phyloP scores from a whole-genome alignment of 2,329 filamentous ascomycete genomes.

The Zarea fungicola region DNA sequence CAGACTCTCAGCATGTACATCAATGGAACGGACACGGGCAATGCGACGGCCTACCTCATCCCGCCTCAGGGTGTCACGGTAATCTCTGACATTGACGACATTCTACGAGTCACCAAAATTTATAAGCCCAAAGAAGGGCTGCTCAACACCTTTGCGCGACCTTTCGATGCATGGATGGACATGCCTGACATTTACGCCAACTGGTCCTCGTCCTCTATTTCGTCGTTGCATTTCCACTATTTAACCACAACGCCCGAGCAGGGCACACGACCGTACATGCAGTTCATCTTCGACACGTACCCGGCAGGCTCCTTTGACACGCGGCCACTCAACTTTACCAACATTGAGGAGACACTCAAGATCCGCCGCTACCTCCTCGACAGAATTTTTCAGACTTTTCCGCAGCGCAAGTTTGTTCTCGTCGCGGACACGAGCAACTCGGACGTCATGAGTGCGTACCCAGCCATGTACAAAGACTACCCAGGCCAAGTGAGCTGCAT shows the following conservation, averaged over 20 bases:
- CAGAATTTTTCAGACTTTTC: conserved; percentile 71
- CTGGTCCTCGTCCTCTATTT: conserved; percentile 55
- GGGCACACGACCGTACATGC: conserved; percentile 71
- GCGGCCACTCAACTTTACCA: conserved; percentile 57
- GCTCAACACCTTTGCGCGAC: conserved; percentile 68
- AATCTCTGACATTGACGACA: conserved; percentile 75
- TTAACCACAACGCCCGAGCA: conserved; percentile 77
- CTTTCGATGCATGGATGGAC: conserved; percentile 68
- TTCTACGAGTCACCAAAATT: conserved; percentile 75
- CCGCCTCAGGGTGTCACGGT: conserved; percentile 65
- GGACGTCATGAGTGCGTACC: conserved; percentile 66
- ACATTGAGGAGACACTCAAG: conserved; percentile 44
- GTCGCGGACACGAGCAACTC: conserved; percentile 72
- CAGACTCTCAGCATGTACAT: conserved; percentile 66
- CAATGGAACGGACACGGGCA: conserved; percentile 60
- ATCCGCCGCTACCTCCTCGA: conserved; percentile 66
- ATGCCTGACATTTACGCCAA: conserved; percentile 77
- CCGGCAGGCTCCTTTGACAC: conserved; percentile 74
- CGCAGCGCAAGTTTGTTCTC: conserved; percentile 68
- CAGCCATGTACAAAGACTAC: conserved; percentile 57
- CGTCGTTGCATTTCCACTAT: conserved; percentile 72
- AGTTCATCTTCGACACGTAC: conserved; percentile 73
- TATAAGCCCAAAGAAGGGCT: conserved; percentile 70
- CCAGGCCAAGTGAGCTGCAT: conserved; percentile 73
- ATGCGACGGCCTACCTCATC: conserved; percentile 71